A percentile compares a stretch with the other conserved stretches of the same genome.
Evolutionary conservation across 2,329 filamentous ascomycete species (phyloP).

Genomic region (Ophiobolus disseminans): DNA sequence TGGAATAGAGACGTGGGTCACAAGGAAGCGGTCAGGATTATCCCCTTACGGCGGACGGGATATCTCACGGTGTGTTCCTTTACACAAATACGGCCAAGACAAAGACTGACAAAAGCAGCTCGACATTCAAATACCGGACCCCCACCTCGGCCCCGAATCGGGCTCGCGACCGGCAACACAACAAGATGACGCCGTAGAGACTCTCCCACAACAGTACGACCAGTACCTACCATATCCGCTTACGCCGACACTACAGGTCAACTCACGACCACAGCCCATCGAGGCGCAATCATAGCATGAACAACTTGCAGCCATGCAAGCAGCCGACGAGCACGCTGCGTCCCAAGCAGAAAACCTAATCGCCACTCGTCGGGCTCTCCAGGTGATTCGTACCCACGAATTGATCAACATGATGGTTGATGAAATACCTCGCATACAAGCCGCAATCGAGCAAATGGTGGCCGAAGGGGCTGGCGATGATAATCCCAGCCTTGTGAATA

Average conservation of each 20-base stretch:
- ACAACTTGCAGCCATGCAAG: not conserved
- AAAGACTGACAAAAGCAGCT: constrained; percentile 58
- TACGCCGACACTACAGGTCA: constrained; percentile 41
- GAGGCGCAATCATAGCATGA: constrained; percentile 23
- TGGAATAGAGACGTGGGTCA: constrained; percentile 78
- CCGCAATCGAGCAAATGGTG: too few relatives aligned
- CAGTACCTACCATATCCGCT: constrained; percentile 31
- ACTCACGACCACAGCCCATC: constrained; percentile 33
- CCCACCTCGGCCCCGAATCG: constrained; percentile 64
- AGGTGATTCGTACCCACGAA: too few relatives aligned
- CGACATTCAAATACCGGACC: constrained; percentile 82
- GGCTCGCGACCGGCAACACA: constrained; percentile 37
- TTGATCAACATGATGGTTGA: too few relatives aligned
- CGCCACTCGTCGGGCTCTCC: too few relatives aligned
- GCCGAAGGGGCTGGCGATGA: too few relatives aligned
- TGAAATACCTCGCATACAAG: too few relatives aligned
- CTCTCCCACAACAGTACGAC: constrained; percentile 18
- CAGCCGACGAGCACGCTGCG: too few relatives aligned
- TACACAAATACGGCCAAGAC: not conserved
- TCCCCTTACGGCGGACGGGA: constrained; percentile 80
- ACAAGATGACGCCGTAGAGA: constrained; percentile 27
- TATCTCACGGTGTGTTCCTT: constrained; percentile 75
- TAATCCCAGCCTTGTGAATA: too few relatives aligned
- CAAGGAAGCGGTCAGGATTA: constrained; percentile 72
- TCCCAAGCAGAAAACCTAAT: too few relatives aligned